These are phyloP conservation scores for Nemania abortiva DNA, from an alignment of 2,329 filamentous ascomycete species.

Conservation along the genomic window DNA sequence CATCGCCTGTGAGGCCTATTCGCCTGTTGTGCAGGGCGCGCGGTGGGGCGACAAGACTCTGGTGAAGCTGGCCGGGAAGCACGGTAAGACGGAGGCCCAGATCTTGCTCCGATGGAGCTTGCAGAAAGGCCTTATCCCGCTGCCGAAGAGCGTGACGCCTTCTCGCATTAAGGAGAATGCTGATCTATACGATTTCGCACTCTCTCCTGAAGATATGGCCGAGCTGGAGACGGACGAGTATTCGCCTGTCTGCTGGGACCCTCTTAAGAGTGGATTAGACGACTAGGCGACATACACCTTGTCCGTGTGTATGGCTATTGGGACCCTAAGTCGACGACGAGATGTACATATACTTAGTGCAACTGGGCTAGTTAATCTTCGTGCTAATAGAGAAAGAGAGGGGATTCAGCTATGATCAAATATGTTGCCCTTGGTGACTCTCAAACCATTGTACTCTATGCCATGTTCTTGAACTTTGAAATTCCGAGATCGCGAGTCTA, in stretches of 20 bases:
- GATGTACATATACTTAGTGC: neutral
- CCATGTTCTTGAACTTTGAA: neutral
- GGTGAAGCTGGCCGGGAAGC: conserved; percentile 74
- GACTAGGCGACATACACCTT: conserved; percentile 39
- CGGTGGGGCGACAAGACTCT: conserved; percentile 77
- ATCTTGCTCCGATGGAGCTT: conserved; percentile 84
- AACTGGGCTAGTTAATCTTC: neutral
- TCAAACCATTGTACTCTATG: neutral
- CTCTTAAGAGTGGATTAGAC: conserved; percentile 62
- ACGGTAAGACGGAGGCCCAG: conserved; percentile 80
- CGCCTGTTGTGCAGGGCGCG: conserved; percentile 73
- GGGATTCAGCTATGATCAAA: neutral
- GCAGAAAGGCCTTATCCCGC: conserved; percentile 79
- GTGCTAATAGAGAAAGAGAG: neutral
- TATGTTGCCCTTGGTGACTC: neutral
- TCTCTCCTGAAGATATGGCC: conserved; percentile 65
- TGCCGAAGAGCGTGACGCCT: conserved; percentile 79
- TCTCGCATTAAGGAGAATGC: conserved; percentile 75
- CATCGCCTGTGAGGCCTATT: conserved; percentile 73
- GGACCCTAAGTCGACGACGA: neutral
- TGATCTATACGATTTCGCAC: conserved; percentile 66
- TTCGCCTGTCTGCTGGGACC: conserved; percentile 68
- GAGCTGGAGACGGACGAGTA: conserved; percentile 65
- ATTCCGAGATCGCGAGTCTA: neutral
- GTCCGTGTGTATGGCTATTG: neutral